Conservation (phyloP, 176 grass and related monocot genomes). For the Aechmea fasciata region DNA sequence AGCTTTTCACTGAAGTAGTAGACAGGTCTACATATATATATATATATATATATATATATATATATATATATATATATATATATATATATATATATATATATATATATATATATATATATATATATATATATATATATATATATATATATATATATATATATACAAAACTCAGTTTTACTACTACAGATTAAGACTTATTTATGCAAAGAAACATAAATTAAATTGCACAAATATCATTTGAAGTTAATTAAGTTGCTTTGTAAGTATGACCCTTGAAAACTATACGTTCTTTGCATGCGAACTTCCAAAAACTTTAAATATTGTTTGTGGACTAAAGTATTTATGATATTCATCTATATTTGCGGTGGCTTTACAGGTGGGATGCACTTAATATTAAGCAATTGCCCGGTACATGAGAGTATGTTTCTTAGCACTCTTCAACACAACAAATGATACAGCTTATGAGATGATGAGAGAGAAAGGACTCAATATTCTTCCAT, state of each 20-base stretch:
- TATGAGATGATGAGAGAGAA: slow-evolving; percentile 10
- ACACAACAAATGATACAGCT: slow-evolving; percentile 10
- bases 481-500: slow-evolving; percentile 5
- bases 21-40: background rate
- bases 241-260: too few relatives aligned
- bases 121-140: background rate
- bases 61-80: background rate
- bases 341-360: too few relatives aligned
- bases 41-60: background rate
- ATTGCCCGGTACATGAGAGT: slow-evolving; percentile 18
- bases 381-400: background rate
- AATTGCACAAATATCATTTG: too few relatives aligned
- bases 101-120: background rate
- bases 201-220: too few relatives aligned
- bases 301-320: too few relatives aligned
- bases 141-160: too few relatives aligned
- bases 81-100: background rate
- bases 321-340: too few relatives aligned
- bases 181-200: background rate
- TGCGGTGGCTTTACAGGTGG: slow-evolving; percentile 4
- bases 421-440: slow-evolving; percentile 16
- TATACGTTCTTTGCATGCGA: too few relatives aligned
- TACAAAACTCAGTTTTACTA: background rate
- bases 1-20: slow-evolving; percentile 16
- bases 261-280: too few relatives aligned